A percentile compares a stretch with the other conserved stretches of the same genome.
phyloP scores from a whole-genome alignment of 1,139 yeast species.

The Suhomyces bokatorum region DNA sequence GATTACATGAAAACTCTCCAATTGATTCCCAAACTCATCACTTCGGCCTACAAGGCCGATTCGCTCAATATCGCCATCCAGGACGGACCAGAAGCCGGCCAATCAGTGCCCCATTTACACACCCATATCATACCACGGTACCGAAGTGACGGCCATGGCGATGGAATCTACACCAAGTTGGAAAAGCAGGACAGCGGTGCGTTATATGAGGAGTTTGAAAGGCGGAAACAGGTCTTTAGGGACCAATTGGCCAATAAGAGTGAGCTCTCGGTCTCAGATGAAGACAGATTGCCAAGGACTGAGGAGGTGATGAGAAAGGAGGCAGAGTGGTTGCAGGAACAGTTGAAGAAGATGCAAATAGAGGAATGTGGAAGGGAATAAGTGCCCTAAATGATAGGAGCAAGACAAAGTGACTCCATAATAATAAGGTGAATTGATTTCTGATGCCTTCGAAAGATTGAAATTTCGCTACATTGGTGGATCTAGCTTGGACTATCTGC shows the following conservation, averaged over 20 bases:
- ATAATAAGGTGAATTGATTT: too few relatives aligned
- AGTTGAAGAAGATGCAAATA: constrained; percentile 27
- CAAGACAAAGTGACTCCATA: too few relatives aligned
- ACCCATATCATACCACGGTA: constrained; percentile 88
- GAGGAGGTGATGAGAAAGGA: constrained; percentile 65
- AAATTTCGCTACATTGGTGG: too few relatives aligned
- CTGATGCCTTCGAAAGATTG: too few relatives aligned
- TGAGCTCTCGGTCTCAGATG: constrained; percentile 46
- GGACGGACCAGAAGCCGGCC: constrained; percentile 96
- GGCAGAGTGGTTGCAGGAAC: constrained; percentile 51
- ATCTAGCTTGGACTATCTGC: too few relatives aligned
- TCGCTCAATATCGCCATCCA: constrained; percentile 86
- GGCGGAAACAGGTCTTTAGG: constrained; percentile 26
- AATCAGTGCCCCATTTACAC: constrained; percentile 89
- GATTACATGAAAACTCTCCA: constrained; percentile 85
- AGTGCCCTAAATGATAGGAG: too few relatives aligned
- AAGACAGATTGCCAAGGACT: constrained; percentile 52
- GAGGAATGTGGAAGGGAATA: neutral
- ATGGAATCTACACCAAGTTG: constrained; percentile 62
- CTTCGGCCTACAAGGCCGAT: constrained; percentile 68
- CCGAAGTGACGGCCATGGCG: constrained; percentile 64
- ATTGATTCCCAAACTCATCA: constrained; percentile 64
- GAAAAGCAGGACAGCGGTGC: constrained; percentile 46
- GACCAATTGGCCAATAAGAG: constrained; percentile 21
- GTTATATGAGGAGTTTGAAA: constrained; percentile 32